Conservation (phyloP, 163 green algal species). For the Chlamydomonas reinhardtii region DNA sequence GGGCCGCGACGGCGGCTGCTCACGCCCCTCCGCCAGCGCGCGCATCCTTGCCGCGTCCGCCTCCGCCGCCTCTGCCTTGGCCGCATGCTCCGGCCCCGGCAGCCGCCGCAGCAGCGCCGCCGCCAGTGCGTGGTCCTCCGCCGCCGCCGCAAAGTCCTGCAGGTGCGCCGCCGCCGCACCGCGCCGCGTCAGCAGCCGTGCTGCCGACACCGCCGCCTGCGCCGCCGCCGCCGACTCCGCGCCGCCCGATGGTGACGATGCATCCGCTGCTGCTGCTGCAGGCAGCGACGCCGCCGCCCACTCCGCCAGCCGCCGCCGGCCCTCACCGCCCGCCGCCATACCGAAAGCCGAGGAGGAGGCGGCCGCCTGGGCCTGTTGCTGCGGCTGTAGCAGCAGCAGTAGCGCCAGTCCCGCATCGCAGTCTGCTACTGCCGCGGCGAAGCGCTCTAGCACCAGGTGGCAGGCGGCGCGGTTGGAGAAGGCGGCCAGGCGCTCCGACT, state of each 20-base stretch:
- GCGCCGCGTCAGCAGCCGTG: slow-evolving; percentile 24
- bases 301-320: neutral
- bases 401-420: slow-evolving; percentile 33
- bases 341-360: neutral
- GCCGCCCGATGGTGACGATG: no score
- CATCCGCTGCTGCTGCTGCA: neutral
- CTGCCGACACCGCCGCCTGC: neutral
- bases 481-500: slow-evolving; percentile 48
- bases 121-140: slow-evolving; percentile 1
- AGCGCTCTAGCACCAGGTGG: slow-evolving; percentile 43
- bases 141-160: slow-evolving; percentile 13
- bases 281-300: slow-evolving; percentile 1
- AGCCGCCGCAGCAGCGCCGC: slow-evolving; percentile 19
- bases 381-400: slow-evolving; percentile 1
- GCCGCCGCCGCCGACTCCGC: no score
- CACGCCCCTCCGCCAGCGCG: slow-evolving; percentile 32
- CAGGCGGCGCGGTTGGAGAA: slow-evolving; percentile 56
- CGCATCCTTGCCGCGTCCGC: slow-evolving; percentile 17
- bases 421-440: slow-evolving; percentile 3
- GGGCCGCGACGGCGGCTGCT: slow-evolving; percentile 13
- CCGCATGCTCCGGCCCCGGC: neutral
- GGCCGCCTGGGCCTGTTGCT: neutral
- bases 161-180: slow-evolving; percentile 28
- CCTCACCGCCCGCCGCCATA: neutral
- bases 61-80: slow-evolving; percentile 13